Evolutionary conservation across 2,329 filamentous ascomycete genomes (phyloP), one percentile per base, ranked within the genome.

Genomic region (Pyrenophora seminiperda): DNA sequence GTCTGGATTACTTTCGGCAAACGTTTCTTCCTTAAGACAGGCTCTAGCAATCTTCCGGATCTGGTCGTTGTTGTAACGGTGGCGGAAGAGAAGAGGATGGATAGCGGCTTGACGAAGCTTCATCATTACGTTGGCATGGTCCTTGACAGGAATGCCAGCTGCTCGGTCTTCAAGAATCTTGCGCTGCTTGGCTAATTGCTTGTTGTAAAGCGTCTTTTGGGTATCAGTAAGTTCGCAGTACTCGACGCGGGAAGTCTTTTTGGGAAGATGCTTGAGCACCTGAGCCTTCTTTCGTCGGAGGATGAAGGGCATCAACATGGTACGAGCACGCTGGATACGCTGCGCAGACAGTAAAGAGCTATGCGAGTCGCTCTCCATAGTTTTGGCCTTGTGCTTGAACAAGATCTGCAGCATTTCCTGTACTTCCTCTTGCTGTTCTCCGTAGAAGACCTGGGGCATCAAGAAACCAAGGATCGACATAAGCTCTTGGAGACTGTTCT

Each of bases 231-330:
- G 84, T 4, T 89, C 84, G 71, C 93, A 97, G 66, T 88, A 88
- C 54, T 92, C 85, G 1, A 97, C 86, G 3, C 85, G 84, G 52
- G 86, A 85, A 9, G 83, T 85, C 77, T 97, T 97, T 42, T 81
- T 79, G 0, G 94, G 92, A 57, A 99, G 81, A 66, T 94, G 88
- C 38, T 82, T 80, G 36, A 97, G 81, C 7, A 97, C 92, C 66
- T 97, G 91, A 40, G 90, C 85, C 76, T 99, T 99, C 76, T 94
- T 93, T 6, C 94, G 84, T 56, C 96, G 90, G 2, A 99, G 78
- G 45, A 99, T 94, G 68, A 99, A 99, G 0, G 94, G 94, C 18
- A 92, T 91, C 66, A 99, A 84, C 79, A 99, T 99, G 0, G 89
- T 91, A 46, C 92, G 86, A 2, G 94, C 94, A 36, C 92, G 84